These are phyloP conservation scores for Pseudopithomyces chartarum DNA, from an alignment of 2,329 filamentous ascomycete genomes.

Conservation along the genomic window DNA sequence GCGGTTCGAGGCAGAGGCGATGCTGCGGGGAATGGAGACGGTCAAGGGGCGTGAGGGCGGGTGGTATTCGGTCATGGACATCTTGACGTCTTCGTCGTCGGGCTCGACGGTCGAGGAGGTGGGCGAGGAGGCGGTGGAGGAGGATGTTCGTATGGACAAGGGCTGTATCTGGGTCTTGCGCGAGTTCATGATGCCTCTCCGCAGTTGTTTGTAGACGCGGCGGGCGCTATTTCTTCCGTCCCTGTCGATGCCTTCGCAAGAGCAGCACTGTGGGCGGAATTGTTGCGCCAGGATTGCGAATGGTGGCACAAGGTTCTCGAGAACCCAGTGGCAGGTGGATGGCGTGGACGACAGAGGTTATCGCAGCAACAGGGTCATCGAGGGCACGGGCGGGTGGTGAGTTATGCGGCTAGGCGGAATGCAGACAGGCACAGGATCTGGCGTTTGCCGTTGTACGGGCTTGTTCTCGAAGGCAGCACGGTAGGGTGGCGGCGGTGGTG, in stretches of 20 bases:
- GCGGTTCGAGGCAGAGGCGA: conserved; percentile 59
- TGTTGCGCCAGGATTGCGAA: conserved; percentile 46
- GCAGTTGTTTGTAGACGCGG: conserved; percentile 44
- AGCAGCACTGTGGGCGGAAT: conserved; percentile 36
- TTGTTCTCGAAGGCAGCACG: conserved; percentile 41
- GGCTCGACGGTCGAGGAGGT: conserved; percentile 35
- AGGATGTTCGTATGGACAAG: conserved; percentile 37
- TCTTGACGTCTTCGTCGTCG: conserved; percentile 54
- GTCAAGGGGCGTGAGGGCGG: conserved; percentile 53
- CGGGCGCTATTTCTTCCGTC: conserved; percentile 39
- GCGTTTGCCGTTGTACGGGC: conserved; percentile 27
- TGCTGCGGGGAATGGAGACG: conserved; percentile 53
- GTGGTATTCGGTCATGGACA: conserved; percentile 55
- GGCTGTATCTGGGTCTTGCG: conserved; percentile 33
- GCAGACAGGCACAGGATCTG: conserved; percentile 13
- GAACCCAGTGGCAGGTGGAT: conserved; percentile 37
- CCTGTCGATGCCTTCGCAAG: conserved; percentile 40
- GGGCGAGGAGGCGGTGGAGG: conserved; percentile 42
- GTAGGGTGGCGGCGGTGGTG: conserved; percentile 13
- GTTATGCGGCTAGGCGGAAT: conserved; percentile 10
- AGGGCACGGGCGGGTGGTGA: conserved; percentile 21
- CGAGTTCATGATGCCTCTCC: conserved; percentile 45
- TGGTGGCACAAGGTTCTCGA: conserved; percentile 38
- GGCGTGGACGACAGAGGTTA: conserved; percentile 25
- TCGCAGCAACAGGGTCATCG: conserved; percentile 32